Evolutionary conservation across 78 protist genomes (phyloP).

Genomic region (Emiliania huxleyi): DNA sequence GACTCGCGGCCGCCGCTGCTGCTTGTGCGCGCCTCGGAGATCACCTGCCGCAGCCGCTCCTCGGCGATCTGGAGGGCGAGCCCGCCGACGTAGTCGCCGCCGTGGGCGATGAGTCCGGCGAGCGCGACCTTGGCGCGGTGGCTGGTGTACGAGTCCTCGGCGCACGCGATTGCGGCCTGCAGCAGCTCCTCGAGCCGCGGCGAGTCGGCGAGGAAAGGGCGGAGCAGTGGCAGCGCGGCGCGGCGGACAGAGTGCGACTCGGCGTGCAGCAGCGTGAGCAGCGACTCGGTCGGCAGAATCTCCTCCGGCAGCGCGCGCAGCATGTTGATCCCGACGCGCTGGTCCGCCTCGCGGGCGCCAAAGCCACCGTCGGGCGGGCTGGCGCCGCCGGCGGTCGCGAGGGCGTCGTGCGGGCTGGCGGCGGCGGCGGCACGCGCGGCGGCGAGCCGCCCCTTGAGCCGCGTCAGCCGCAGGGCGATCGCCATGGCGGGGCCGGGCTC

Average conservation of each 20-base stretch:
- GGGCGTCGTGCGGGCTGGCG: too few species aligned
- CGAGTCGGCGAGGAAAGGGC: background rate
- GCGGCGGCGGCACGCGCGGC: background rate
- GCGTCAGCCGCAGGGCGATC: background rate
- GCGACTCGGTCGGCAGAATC: background rate
- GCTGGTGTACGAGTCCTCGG: background rate
- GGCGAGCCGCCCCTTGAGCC: background rate
- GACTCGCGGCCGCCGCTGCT: too few species aligned
- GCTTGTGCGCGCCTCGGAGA: background rate
- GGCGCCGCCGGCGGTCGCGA: too few species aligned
- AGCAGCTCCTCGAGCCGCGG: background rate
- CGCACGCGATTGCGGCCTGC: background rate
- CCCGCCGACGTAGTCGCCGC: background rate
- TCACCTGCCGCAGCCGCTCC: background rate
- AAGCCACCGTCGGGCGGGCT: background rate
- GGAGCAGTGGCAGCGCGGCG: slow-evolving; percentile 1
- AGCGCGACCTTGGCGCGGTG: background rate
- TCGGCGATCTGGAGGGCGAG: background rate
- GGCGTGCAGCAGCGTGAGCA: background rate
- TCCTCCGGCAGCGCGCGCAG: background rate
- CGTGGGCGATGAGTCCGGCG: background rate
- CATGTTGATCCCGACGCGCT: background rate
- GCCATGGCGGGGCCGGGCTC: background rate
- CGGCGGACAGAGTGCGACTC: background rate
- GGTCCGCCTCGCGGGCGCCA: background rate